Percentiles rank a stretch among this genome's conserved stretches.
Conservation (phyloP, 192 early-diverging fungal genomes). For the Backusella sp. region DNA sequence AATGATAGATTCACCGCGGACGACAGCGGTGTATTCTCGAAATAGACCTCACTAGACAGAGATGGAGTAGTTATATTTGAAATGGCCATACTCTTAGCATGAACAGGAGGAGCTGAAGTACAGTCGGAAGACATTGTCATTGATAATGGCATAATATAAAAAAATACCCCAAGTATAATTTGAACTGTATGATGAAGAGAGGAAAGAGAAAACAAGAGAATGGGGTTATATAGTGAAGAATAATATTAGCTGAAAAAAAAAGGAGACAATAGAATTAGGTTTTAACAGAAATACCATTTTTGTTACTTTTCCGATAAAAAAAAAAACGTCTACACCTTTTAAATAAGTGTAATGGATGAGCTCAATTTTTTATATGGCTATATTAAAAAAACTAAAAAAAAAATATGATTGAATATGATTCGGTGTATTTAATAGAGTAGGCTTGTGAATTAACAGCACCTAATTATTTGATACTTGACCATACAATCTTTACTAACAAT, state of each 20-base stretch:
- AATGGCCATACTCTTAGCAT: conserved; percentile 29
- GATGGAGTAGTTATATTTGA: conserved; percentile 29
- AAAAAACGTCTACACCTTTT: neutral
- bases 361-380: neutral
- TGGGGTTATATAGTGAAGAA: neutral
- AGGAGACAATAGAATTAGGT: neutral
- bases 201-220: neutral
- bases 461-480: neutral
- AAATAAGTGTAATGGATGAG: neutral
- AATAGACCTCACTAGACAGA: neutral
- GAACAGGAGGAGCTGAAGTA: neutral
- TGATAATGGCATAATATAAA: neutral
- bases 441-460: neutral
- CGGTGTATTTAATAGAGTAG: neutral
- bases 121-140: neutral
- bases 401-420: neutral
- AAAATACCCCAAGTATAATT: neutral
- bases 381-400: neutral
- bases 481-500: neutral
- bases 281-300: neutral
- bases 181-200: neutral
- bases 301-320: neutral
- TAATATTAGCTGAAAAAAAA: neutral
- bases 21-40: neutral
- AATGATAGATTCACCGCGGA: neutral